Conservation (phyloP, 2,329 filamentous ascomycete species). For the Ceratocystiopsis minuta region DNA sequence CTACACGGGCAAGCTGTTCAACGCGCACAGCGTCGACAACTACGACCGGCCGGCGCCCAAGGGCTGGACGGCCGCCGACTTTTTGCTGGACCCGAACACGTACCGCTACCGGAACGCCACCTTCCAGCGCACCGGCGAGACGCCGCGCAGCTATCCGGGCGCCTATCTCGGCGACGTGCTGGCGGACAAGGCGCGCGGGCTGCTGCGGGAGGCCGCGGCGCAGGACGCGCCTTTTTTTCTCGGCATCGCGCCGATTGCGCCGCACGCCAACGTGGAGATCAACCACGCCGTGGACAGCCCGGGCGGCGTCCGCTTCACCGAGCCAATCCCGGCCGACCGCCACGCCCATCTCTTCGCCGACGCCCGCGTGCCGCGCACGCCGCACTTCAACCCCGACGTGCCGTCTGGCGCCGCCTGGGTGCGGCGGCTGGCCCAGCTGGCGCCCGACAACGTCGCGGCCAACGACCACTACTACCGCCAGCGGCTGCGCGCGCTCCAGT, state of each 20-base stretch:
- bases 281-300: constrained; percentile 1
- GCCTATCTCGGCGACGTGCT: constrained; percentile 40
- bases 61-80: constrained; percentile 40
- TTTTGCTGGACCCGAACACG: constrained; percentile 42
- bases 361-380: constrained; percentile 39
- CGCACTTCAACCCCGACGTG: constrained; percentile 47
- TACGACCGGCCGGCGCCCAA: constrained; percentile 38
- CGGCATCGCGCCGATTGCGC: constrained; percentile 45
- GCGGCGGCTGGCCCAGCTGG: constrained; percentile 21
- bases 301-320: constrained; percentile 15
- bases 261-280: constrained; percentile 37
- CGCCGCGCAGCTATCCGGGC: constrained; percentile 35
- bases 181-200: constrained; percentile 36
- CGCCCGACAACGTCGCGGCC: constrained; percentile 23
- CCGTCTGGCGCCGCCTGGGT: constrained; percentile 30
- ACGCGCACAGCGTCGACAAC: constrained; percentile 40
- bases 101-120: constrained; percentile 45
- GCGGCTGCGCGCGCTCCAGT: constrained; percentile 32
- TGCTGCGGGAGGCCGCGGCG: constrained; percentile 41
- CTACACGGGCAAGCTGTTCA: constrained; percentile 55
- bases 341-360: constrained; percentile 45
- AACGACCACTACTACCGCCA: constrained; percentile 33
- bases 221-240: constrained; percentile 47
- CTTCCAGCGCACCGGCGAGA: constrained; percentile 35
- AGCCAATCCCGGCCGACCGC: constrained; percentile 38